Evolutionary conservation across 2,329 filamentous ascomycete genomes (phyloP).

Genomic region (Harringtonia lauricola): DNA sequence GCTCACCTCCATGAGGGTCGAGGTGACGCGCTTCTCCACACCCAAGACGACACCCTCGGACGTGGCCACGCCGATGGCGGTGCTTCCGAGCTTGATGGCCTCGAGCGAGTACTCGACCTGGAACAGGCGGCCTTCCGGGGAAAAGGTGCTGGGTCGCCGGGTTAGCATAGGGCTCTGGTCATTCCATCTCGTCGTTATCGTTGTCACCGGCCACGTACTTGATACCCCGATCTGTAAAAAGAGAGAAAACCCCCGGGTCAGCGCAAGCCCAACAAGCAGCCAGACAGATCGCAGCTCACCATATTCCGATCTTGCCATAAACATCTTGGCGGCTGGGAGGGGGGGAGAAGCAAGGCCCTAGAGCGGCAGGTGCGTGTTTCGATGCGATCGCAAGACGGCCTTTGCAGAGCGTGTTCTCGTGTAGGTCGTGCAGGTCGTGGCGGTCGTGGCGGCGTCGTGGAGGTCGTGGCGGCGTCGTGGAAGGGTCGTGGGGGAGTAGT

Average conservation of each 20-base stretch:
- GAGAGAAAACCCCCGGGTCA: not conserved
- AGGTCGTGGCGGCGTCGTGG: not conserved
- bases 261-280: not conserved
- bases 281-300: constrained; percentile 43
- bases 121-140: constrained; percentile 97
- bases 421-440: not conserved
- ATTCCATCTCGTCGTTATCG: too few relatives aligned
- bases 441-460: too few relatives aligned
- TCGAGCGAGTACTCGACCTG: constrained; percentile 99
- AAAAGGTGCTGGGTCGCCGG: constrained; percentile 99
- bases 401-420: not conserved
- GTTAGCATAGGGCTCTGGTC: too few relatives aligned
- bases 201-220: constrained; percentile 20
- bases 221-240: constrained; percentile 2
- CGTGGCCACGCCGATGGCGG: constrained; percentile 94
- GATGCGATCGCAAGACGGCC: too few relatives aligned
- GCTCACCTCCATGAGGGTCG: constrained; percentile 90
- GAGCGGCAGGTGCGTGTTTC: too few relatives aligned
- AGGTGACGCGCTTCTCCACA: constrained; percentile 98
- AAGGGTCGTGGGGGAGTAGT: not conserved
- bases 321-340: constrained; percentile 59
- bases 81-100: constrained; percentile 98
- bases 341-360: constrained; percentile 2
- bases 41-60: constrained; percentile 91
- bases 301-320: constrained; percentile 99